These are phyloP conservation scores for Pseudodiploospora longispora DNA, from an alignment of 2,329 filamentous ascomycete genomes.

Conservation along the genomic window DNA sequence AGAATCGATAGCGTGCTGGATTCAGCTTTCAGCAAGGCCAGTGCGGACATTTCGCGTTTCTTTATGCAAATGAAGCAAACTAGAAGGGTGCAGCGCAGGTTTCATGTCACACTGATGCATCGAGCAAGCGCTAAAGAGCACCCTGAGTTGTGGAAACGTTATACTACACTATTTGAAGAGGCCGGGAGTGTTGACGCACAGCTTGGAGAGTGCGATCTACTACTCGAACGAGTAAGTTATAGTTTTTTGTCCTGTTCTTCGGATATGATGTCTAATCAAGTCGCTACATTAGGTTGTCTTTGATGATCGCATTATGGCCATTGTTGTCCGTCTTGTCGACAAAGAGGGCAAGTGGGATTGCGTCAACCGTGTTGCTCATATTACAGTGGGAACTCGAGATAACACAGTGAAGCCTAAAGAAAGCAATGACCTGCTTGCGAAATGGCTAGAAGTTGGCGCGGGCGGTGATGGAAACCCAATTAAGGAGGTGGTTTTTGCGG, in stretches of 20 bases:
- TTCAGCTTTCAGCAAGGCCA: constrained; percentile 53
- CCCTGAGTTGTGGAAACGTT: constrained; percentile 68
- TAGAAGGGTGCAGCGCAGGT: constrained; percentile 71
- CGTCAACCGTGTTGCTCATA: constrained; percentile 71
- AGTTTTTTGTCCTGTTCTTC: constrained; percentile 4
- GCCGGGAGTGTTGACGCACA: constrained; percentile 18
- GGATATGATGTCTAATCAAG: not conserved
- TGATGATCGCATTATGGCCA: constrained; percentile 81
- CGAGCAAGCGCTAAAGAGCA: constrained; percentile 53
- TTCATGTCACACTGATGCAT: constrained; percentile 94
- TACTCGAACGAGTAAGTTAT: constrained; percentile 48
- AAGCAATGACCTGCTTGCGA: constrained; percentile 74
- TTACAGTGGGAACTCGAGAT: constrained; percentile 80
- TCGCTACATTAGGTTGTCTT: constrained; percentile 55
- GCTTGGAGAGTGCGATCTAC: constrained; percentile 57
- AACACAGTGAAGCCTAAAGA: constrained; percentile 79
- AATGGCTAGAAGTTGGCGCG: constrained; percentile 58
- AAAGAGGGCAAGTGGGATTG: constrained; percentile 54
- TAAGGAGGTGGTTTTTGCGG: constrained; percentile 40
- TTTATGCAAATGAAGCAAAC: constrained; percentile 68
- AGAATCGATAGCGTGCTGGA: constrained; percentile 52
- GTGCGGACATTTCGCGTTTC: constrained; percentile 42
- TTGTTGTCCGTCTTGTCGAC: constrained; percentile 68
- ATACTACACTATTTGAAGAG: constrained; percentile 50
- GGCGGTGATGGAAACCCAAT: constrained; percentile 34